Conservation (phyloP, 495 filamentous ascomycete genomes). For the Cercophora scortea region DNA sequence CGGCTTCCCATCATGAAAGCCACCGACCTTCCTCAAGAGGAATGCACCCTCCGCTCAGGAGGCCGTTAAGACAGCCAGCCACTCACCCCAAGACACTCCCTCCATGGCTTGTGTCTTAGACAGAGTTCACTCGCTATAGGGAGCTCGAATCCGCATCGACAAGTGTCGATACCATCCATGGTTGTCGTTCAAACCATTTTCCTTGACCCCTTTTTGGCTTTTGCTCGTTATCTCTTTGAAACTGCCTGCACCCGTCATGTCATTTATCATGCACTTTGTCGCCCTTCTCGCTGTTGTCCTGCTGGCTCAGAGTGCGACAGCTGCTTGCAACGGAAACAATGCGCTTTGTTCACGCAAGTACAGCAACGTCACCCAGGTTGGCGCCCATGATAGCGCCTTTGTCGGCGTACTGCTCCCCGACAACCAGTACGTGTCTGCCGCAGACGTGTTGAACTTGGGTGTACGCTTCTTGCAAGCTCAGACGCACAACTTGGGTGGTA, state of each 20-base stretch:
- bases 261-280: neutral
- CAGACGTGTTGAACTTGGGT: constrained; percentile 67
- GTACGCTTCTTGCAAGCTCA: constrained; percentile 79
- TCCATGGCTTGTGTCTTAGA: too few relatives aligned
- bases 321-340: constrained; percentile 63
- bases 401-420: constrained; percentile 50
- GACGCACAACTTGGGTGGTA: constrained; percentile 48
- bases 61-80: too few relatives aligned
- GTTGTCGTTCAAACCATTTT: neutral
- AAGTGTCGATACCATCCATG: too few relatives aligned
- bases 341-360: constrained; percentile 67
- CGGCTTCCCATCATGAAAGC: too few relatives aligned
- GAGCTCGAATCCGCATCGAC: too few relatives aligned
- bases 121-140: too few relatives aligned
- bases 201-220: neutral
- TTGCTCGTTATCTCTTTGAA: neutral
- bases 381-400: constrained; percentile 76
- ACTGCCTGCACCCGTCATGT: neutral
- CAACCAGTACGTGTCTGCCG: constrained; percentile 61
- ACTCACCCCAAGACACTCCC: too few relatives aligned
- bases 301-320: neutral
- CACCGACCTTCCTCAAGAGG: too few relatives aligned
- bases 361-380: constrained; percentile 71
- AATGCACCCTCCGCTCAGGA: too few relatives aligned
- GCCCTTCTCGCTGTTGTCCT: too few relatives aligned